Conservation (phyloP, 768 basidiomycete genomes). For the Boletus rex-veris region DNA sequence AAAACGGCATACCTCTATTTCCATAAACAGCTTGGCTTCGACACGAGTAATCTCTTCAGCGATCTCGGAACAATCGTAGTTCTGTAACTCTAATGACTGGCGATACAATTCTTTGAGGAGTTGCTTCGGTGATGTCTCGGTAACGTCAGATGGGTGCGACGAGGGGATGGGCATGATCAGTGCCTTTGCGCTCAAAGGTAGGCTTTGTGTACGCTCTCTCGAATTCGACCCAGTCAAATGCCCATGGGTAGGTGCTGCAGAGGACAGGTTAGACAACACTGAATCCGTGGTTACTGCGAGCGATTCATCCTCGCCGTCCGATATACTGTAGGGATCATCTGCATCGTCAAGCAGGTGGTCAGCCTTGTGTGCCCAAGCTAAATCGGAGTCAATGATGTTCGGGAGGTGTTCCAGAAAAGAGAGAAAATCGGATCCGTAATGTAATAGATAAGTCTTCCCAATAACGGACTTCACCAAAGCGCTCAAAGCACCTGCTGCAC, state of each 20-base stretch:
- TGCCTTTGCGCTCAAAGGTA: slow-evolving; percentile 51
- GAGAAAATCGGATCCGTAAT: slow-evolving; percentile 80
- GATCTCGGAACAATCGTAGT: slow-evolving; percentile 59
- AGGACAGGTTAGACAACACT: slow-evolving; percentile 24
- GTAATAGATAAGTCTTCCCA: slow-evolving; percentile 75
- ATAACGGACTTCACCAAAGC: slow-evolving; percentile 78
- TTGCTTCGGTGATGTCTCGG: slow-evolving; percentile 49
- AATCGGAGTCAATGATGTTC: slow-evolving; percentile 62
- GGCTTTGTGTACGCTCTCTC: slow-evolving; percentile 67
- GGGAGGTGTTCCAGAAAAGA: slow-evolving; percentile 73
- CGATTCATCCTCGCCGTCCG: slow-evolving; percentile 51
- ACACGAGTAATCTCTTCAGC: slow-evolving; percentile 84
- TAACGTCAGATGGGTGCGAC: slow-evolving; percentile 27
- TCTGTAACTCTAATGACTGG: slow-evolving; percentile 55
- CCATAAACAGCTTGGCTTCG: slow-evolving; percentile 64
- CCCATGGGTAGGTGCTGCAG: slow-evolving; percentile 20
- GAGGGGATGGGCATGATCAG: slow-evolving; percentile 36
- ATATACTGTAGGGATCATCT: slow-evolving; percentile 55
- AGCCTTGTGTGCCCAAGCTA: slow-evolving; percentile 69
- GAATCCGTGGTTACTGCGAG: slow-evolving; percentile 32
- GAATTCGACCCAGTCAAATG: slow-evolving; percentile 25
- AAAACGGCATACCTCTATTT: slow-evolving; percentile 60
- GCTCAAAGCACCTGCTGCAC: slow-evolving; percentile 65
- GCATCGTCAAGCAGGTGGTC: slow-evolving; percentile 56
- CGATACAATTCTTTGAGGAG: slow-evolving; percentile 61